Evolutionary conservation across 2,329 filamentous ascomycete genomes (phyloP), one percentile per base, ranked within the genome.

Genomic region (Fusarium torulosum): DNA sequence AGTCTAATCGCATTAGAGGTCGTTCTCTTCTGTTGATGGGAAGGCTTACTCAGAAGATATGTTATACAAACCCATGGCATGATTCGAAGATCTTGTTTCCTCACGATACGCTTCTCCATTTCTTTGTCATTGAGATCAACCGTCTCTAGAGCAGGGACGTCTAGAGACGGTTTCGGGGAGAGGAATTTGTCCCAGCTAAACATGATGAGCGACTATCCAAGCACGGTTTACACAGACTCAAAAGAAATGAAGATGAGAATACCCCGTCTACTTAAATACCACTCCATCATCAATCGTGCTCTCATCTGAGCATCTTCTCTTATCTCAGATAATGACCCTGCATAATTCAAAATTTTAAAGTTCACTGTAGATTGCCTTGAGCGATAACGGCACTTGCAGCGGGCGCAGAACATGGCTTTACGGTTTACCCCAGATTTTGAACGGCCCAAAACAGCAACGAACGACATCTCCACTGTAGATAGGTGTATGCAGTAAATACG

Each of bases 51-150:
- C 25, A 76, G 58, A 5, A 77, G 70, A 51, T 77, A 77, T 15
- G 74, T 75, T 21, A 76, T 50, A 43, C 75, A 77, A 5, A 77
- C 71, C 75, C 75, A 77, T 13, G 75, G 75, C 38, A 77, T 60
- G 45, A 77, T 77, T 20, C 75, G 59, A 40, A 77, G 27, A 44
- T 77, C 75, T 44, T 77, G 75, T 23, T 77, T 77, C 6, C 75
- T 66, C 13, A 77, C 74, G 38, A 77, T 76, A 8, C 75, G 69
- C 58, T 61, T 73, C 63, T 77, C 75, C 75, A 77, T 77, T 27
- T 72, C 75, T 53, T 75, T 76, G 56, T 77, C 75, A 23, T 73
- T 70, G 43, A 77, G 72, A 52, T 77, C 75, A 33, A 77, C 75
- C 58, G 74, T 75, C 73, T 77, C 74, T 45, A 77, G 70, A 49